Conservation (phyloP, 192 early-diverging fungal genomes). For the Coemansia sp. region DNA sequence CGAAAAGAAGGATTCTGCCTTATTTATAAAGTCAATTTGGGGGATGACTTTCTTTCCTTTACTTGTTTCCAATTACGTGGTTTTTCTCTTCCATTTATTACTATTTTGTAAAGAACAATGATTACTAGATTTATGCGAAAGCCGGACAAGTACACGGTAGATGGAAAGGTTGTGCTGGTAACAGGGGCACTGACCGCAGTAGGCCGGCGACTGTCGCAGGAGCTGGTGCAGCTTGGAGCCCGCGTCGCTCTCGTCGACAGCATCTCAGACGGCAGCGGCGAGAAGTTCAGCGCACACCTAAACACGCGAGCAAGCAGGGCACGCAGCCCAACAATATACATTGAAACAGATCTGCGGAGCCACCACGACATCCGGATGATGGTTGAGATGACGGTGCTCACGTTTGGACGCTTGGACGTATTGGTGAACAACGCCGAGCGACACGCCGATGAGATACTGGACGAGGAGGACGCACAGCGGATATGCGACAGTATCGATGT, state of each 20-base stretch:
- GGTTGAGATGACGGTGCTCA: slow-evolving; percentile 8
- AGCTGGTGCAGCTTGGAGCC: slow-evolving; percentile 18
- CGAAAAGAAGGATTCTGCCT: too few species aligned
- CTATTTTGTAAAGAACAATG: slow-evolving; percentile 1
- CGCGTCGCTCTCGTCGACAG: slow-evolving; percentile 34
- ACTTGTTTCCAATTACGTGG: neutral
- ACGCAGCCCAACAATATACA: slow-evolving; percentile 12
- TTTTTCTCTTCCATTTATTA: neutral
- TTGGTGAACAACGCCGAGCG: slow-evolving; percentile 43
- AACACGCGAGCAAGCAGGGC: too few species aligned
- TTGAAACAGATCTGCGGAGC: slow-evolving; percentile 18
- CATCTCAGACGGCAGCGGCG: slow-evolving; percentile 1
- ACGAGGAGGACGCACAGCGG: slow-evolving; percentile 19
- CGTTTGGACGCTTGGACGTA: slow-evolving; percentile 33
- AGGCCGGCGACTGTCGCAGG: slow-evolving; percentile 17
- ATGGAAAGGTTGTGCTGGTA: slow-evolving; percentile 30
- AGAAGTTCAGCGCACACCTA: neutral
- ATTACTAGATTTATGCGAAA: slow-evolving; percentile 2
- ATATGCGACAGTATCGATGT: slow-evolving; percentile 29
- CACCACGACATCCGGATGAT: slow-evolving; percentile 14
- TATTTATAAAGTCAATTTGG: too few species aligned
- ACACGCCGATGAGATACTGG: slow-evolving; percentile 17
- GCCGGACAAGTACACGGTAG: neutral
- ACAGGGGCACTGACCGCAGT: slow-evolving; percentile 42
- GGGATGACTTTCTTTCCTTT: neutral